Evolutionary conservation across 2,329 filamentous ascomycete species (phyloP), one percentile per base, ranked within the genome.

Genomic region (Apiospora sp.): DNA sequence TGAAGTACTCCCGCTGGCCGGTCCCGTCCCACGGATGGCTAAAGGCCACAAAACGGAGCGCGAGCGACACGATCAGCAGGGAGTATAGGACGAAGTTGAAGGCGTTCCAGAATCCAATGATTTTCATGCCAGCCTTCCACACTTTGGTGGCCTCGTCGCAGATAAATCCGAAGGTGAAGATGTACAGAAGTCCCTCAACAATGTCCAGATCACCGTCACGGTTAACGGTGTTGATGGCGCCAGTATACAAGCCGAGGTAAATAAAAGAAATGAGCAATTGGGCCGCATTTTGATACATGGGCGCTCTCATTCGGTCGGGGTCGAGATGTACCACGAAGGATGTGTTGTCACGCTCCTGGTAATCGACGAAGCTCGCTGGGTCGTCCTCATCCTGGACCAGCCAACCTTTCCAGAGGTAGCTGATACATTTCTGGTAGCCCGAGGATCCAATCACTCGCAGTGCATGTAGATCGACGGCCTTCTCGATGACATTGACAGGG

Each of bases 41-140:
- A 13, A 98, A 86, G 2, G 95, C 96, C 68, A 97, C 87, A 77
- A 97, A 89, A 46, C 96, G 92, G 49, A 95, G 85, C 58, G 93
- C 84, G 75, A 99, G 92, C 3, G 94, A 97, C 4, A 93, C 89
- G 0, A 91, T 89, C 46, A 99, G 86, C 1, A 98, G 86, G 0
- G 89, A 83, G 82, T 99, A 99, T 0, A 99, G 87, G 0, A 92
- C 87, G 37, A 90, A 89, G 82, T 99, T 99, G 86, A 99, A 98
- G 34, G 93, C 93, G 79, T 98, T 98, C 96, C 96, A 98, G 82
- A 99, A 99, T 27, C 94, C 92, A 71, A 99, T 87, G 79, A 98
- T 98, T 78, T 93, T 93, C 74, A 93, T 90, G 13, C 96, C 96
- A 19, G 98, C 93, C 81, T 99, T 99, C 90, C 94, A 98, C 77